Evolutionary conservation across 164 flowering plant genomes (phyloP).

Genomic region (Vitis labrusca): DNA sequence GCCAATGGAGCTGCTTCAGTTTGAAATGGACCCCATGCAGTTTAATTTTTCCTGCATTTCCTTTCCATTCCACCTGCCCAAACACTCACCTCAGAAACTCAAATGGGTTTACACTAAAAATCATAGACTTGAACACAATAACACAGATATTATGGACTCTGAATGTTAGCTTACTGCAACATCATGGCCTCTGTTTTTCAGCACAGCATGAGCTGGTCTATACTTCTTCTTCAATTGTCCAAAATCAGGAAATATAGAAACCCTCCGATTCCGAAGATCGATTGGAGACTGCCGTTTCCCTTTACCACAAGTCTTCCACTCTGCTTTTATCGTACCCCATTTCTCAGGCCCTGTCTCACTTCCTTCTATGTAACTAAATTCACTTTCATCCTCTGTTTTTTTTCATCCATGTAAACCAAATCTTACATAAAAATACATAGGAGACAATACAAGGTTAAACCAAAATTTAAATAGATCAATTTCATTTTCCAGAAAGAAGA

Average conservation of each 20-base stretch:
- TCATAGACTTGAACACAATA: too few relatives aligned
- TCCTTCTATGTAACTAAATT: conserved; percentile 43
- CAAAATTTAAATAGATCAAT: too few relatives aligned
- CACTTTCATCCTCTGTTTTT: conserved; percentile 48
- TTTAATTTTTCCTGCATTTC: conserved; percentile 47
- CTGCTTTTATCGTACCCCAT: conserved; percentile 54
- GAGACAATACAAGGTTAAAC: not conserved
- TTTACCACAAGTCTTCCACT: conserved; percentile 51
- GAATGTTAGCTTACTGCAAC: conserved; percentile 35
- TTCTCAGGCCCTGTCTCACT: conserved; percentile 52
- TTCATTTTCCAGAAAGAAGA: too few relatives aligned
- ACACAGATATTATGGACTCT: too few relatives aligned
- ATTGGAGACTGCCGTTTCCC: conserved; percentile 80
- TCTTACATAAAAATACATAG: not conserved
- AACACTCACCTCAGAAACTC: too few relatives aligned
- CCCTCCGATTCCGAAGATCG: conserved; percentile 39
- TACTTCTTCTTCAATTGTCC: conserved; percentile 46
- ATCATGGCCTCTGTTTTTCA: conserved; percentile 70
- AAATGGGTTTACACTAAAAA: too few relatives aligned
- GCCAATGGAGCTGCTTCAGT: conserved; percentile 61
- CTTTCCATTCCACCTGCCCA: conserved; percentile 53
- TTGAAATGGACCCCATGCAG: conserved; percentile 43
- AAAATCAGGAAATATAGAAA: conserved; percentile 27
- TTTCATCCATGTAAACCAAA: too few relatives aligned
- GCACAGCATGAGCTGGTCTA: conserved; percentile 43